A percentile compares a stretch with the other conserved stretches of the same genome.
Conservation (phyloP, 177 flowering plant genomes). For the Vitis hybrid region DNA sequence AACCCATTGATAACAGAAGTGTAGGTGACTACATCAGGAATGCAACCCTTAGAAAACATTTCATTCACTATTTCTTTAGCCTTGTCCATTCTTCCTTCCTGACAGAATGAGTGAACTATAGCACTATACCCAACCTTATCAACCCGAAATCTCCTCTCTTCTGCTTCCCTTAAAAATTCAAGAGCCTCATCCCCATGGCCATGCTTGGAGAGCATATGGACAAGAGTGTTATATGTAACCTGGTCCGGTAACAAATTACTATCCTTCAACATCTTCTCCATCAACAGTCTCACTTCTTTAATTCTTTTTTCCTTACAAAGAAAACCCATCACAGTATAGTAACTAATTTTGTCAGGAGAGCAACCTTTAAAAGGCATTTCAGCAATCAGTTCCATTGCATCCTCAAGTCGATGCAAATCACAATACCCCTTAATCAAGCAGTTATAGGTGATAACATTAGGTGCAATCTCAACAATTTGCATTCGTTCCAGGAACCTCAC, state of each 20-base stretch:
- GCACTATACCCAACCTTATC: conserved; percentile 88
- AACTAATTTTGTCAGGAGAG: conserved; percentile 85
- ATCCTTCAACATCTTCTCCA: conserved; percentile 67
- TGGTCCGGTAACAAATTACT: conserved; percentile 65
- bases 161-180: conserved; percentile 68
- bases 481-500: conserved; percentile 67
- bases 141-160: conserved; percentile 59
- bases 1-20: conserved; percentile 75
- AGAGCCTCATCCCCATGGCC: conserved; percentile 76
- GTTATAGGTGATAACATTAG: conserved; percentile 78
- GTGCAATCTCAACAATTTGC: conserved; percentile 64
- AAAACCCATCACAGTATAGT: conserved; percentile 71
- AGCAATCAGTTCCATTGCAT: conserved; percentile 62
- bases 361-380: conserved; percentile 76
- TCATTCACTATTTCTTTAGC: conserved; percentile 76
- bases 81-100: conserved; percentile 52
- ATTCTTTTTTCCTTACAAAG: conserved; percentile 73
- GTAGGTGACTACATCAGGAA: conserved; percentile 92
- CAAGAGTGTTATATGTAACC: conserved; percentile 66
- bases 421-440: conserved; percentile 89
- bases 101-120: conserved; percentile 65
- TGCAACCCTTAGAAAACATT: conserved; percentile 69
- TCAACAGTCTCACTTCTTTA: conserved; percentile 64
- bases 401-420: conserved; percentile 53
- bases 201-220: conserved; percentile 80